Conservation (phyloP, 2,329 filamentous ascomycete species). For the Pseudocercospora pini-densiflorae region DNA sequence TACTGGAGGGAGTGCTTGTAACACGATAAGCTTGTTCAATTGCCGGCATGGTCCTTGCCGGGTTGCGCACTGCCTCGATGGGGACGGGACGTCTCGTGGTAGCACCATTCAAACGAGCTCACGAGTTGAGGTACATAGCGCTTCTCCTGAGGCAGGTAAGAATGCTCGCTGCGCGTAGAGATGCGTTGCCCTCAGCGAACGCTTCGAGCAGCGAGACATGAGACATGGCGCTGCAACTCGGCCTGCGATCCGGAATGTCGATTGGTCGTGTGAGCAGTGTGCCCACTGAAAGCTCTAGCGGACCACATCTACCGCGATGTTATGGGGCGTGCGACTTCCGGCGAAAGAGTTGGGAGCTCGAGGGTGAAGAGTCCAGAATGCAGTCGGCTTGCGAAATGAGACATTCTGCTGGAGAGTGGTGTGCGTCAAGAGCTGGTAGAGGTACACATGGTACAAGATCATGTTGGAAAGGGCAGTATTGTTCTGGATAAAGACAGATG, state of each 20-base stretch:
- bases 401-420: neutral
- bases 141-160: too few species aligned
- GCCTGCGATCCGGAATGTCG: neutral
- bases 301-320: neutral
- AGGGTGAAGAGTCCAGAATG: neutral
- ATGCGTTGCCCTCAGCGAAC: neutral
- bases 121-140: too few species aligned
- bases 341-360: neutral
- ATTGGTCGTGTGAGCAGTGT: neutral
- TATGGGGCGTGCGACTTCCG: neutral
- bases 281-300: neutral
- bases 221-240: neutral
- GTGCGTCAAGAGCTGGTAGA: neutral
- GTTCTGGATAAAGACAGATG: too few species aligned
- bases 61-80: conserved; percentile 1
- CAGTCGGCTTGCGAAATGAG: neutral
- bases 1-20: neutral
- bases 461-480: too few species aligned
- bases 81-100: neutral
- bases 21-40: conserved; percentile 2
- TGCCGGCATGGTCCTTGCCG: conserved; percentile 3
- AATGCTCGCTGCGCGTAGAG: neutral
- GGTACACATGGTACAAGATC: neutral
- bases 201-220: neutral
- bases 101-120: neutral